Base-by-base conservation (phyloP, 768 basidiomycete species). In the Xerocomus spinulosus region DNA sequence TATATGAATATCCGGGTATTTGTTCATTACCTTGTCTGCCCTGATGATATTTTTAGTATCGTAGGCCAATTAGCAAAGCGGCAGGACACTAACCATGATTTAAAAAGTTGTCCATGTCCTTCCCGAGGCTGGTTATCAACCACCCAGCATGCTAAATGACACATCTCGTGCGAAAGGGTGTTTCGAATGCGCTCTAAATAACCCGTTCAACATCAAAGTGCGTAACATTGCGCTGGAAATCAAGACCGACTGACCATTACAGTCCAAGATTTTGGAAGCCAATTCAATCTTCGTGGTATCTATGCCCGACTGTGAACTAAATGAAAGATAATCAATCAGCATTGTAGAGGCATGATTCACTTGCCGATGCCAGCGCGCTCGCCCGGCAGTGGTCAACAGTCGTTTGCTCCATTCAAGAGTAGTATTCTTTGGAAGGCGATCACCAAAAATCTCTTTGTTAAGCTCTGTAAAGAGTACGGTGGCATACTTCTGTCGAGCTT, bases 101-200 rank as follows among this genome's bases (percentile, higher is more conserved):
- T 87, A 70, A 84, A 92, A 13, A 80, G 67, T 35, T 67, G 72
- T 7, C 90, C 90, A 55, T 93, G 90, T 7, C 76, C 78, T 62
- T 89, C 87, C 49, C 80, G 80, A 4, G 82, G 77, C 9, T 81
- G 74, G 15, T 76, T 70, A 60, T 85, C 80, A 46, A 94, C 87
- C 20, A 88, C 70, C 91, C 91, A 94, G 47, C 80, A 80, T 3
- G 92, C 92, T 28, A 94, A 66, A 69, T 93, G 92, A 57, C 91
- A 93, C 90, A 93, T 92, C 64, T 94, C 92, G 56, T 94, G 92
- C 25, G 87, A 82, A 12, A 94, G 68, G 1, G 91, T 93, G 58
- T 85, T 83, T 29, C 84, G 74, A 41, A 93, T 85, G 32, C 89
- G 80, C 45, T 88, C 91, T 92, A 49, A 26, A 47, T n/a, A 3